Evolutionary conservation across 768 basidiomycete species (phyloP).

Genomic region (Leccinum boreale): DNA sequence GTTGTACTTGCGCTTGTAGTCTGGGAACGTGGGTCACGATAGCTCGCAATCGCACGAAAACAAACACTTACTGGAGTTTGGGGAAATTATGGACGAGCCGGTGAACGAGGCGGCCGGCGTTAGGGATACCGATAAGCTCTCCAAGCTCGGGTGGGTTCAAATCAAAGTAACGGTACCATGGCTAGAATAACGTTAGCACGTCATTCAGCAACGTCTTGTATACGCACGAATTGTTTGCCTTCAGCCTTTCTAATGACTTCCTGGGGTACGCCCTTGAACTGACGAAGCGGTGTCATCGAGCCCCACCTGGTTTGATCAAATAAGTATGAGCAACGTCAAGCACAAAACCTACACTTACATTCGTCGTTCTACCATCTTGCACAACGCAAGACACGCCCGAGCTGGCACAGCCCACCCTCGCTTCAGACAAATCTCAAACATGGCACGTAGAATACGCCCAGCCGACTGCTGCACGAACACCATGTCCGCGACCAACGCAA

Average conservation of each 20-base stretch:
- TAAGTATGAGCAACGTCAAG: background rate
- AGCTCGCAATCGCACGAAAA: background rate
- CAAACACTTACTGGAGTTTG: constrained; percentile 69
- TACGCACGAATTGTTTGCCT: constrained; percentile 90
- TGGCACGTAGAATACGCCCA: constrained; percentile 92
- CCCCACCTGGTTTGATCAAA: constrained; percentile 67
- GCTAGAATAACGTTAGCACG: constrained; percentile 38
- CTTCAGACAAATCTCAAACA: constrained; percentile 97
- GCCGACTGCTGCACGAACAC: constrained; percentile 98
- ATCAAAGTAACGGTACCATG: constrained; percentile 98
- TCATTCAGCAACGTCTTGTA: background rate
- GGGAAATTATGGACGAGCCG: constrained; percentile 95
- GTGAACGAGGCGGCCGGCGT: constrained; percentile 89
- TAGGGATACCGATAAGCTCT: constrained; percentile 90
- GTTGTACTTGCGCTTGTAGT: constrained; percentile 93
- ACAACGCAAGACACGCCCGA: constrained; percentile 85
- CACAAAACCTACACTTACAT: constrained; percentile 50
- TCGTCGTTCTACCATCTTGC: constrained; percentile 91
- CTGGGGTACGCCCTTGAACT: constrained; percentile 87
- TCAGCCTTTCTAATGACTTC: constrained; percentile 90
- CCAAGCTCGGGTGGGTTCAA: constrained; percentile 89
- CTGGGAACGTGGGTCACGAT: constrained; percentile 35
- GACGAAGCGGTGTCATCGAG: constrained; percentile 95
- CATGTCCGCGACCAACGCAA: constrained; percentile 87
- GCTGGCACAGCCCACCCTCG: constrained; percentile 98